Evolutionary conservation across 2,329 filamentous ascomycete species (phyloP).

Genomic region (Sphaerostilbella broomeana): DNA sequence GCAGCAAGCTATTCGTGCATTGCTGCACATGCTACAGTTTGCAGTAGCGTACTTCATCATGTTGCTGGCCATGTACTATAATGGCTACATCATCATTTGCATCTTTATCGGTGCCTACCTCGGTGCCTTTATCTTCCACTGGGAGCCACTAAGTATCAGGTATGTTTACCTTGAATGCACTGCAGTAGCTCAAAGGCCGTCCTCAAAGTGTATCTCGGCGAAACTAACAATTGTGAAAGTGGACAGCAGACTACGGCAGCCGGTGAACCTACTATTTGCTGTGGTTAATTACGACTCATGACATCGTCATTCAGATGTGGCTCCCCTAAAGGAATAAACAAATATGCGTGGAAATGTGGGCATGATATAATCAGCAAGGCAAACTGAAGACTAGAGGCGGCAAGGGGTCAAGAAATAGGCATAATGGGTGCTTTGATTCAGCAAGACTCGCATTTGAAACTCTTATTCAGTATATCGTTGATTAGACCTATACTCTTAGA

Average conservation of each 20-base stretch:
- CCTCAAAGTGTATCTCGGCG: too few relatives aligned
- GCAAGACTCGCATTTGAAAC: too few relatives aligned
- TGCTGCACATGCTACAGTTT: conserved; percentile 65
- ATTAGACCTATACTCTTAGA: too few relatives aligned
- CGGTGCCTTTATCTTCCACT: conserved; percentile 67
- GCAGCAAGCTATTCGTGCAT: conserved; percentile 60
- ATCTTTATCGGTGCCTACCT: conserved; percentile 72
- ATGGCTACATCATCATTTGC: conserved; percentile 71
- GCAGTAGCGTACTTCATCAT: conserved; percentile 74
- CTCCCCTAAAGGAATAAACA: too few relatives aligned
- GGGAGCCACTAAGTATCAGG: conserved; percentile 46
- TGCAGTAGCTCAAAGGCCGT: too few relatives aligned
- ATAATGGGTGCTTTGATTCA: too few relatives aligned
- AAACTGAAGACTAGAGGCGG: too few relatives aligned
- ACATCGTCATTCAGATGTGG: too few relatives aligned
- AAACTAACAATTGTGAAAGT: conserved; percentile 7
- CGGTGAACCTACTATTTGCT: conserved; percentile 35
- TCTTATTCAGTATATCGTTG: too few relatives aligned
- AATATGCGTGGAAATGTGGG: too few relatives aligned
- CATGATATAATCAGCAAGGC: too few relatives aligned
- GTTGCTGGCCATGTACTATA: conserved; percentile 60
- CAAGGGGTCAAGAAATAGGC: too few relatives aligned
- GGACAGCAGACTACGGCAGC: conserved; percentile 28
- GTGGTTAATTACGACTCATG: conserved; percentile 24
- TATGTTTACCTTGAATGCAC: conserved; percentile 15